Evolutionary conservation across 768 basidiomycete species (phyloP), one percentile per base, ranked within the genome.

Genomic region (Rhodotorula sphaerocarpa): DNA sequence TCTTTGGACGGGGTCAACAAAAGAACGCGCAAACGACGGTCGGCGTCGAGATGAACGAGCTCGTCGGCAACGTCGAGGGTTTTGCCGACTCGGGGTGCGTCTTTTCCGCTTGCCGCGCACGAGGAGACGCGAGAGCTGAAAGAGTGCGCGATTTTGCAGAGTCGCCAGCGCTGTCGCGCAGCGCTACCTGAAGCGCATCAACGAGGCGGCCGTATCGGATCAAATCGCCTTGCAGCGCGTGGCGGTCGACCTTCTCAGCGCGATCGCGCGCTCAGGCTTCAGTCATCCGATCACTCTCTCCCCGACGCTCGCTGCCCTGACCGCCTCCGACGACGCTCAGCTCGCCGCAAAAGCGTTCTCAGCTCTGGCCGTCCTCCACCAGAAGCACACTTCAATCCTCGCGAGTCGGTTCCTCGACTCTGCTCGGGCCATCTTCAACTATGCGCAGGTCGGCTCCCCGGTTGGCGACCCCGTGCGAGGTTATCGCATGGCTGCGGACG

Each of bases 161-260:
- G 89, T 96, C 64, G 90, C 88, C 75, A 92, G 93, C 2, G 88
- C 90, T 5, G 82, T 99, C 42, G 86, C 96, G 1, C 95, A 99
- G 72, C 87, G 93, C 14, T 97, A 97, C 71, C 78, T 97, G 45
- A 76, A 79, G 18, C 83, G 84, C 39, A 90, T 99, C 54, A 77
- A 96, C 43, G 80, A 85, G 2, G 87, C 90, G 0, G 87, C 88
- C 1, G 74, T 91, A 27, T 87, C 89, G 3, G 79, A 80, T 56
- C 81, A 86, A 67, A 66, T 78, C 27, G 23, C 46, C 23, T 50
- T 65, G 6, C 65, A 67, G 28, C 67, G 67, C 14, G 50, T 70
- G 27, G 93, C 92, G 11, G 82, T 96, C 55, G 92, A 97, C 66
- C 86, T 97, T 47, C 76, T 99, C 57, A 86, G 82, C 36, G 93